Evolutionary conservation across 345 rosid species (phyloP).

Genomic region (Theobroma cacao): DNA sequence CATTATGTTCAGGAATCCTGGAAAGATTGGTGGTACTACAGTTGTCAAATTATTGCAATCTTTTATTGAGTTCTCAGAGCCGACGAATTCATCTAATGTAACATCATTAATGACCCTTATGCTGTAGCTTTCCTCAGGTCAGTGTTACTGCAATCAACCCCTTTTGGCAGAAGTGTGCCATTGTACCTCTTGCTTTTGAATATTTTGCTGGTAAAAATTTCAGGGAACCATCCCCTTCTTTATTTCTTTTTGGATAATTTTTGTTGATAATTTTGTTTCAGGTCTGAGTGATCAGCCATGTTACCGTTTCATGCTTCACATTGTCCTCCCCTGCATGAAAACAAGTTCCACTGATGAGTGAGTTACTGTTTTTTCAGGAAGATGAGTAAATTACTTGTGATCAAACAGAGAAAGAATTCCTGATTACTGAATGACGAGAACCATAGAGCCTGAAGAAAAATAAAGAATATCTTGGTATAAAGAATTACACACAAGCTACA

Average conservation of each 20-base stretch:
- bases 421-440: neutral
- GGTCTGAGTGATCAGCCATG: too few relatives aligned
- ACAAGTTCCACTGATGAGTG: neutral
- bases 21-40: neutral
- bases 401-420: neutral
- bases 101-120: too few relatives aligned
- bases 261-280: neutral
- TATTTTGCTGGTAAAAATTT: neutral
- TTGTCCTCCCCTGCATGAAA: neutral
- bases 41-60: neutral
- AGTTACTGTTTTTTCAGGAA: too few relatives aligned
- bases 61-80: neutral
- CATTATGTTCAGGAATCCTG: neutral
- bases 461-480: neutral
- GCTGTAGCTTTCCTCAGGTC: too few relatives aligned
- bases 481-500: neutral
- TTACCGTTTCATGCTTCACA: neutral
- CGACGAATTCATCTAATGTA: too few relatives aligned
- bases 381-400: neutral
- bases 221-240: neutral
- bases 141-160: too few relatives aligned
- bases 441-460: neutral
- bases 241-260: neutral
- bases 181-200: neutral
- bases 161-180: neutral